Evolutionary conservation across 768 basidiomycete species (phyloP).

Genomic region (Pleurotus pulmonarius): DNA sequence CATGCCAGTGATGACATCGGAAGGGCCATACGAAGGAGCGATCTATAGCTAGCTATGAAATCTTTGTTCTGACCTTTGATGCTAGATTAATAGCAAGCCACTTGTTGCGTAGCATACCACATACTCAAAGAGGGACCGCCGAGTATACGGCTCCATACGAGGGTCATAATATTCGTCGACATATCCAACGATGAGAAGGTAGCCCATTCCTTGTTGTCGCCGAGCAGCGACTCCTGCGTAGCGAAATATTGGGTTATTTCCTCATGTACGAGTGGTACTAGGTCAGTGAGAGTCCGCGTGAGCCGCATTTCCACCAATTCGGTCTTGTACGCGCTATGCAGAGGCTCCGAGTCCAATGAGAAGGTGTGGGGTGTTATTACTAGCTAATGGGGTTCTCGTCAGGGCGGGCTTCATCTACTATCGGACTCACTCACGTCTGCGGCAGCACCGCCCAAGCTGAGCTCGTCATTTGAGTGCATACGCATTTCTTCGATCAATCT

Average conservation of each 20-base stretch:
- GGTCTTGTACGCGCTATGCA: neutral
- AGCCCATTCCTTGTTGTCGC: constrained; percentile 17
- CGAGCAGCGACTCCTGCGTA: neutral
- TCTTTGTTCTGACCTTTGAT: too few relatives aligned
- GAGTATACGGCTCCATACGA: constrained; percentile 22
- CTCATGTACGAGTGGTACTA: constrained; percentile 1
- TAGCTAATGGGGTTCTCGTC: neutral
- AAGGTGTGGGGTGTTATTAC: constrained; percentile 6
- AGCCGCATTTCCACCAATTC: neutral
- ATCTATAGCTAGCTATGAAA: too few relatives aligned
- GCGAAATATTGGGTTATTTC: constrained; percentile 5
- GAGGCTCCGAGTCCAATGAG: neutral
- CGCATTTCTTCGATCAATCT: constrained; percentile 19
- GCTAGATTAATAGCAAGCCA: too few relatives aligned
- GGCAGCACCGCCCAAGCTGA: constrained; percentile 9
- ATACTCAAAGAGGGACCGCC: constrained; percentile 24
- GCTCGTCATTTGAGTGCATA: constrained; percentile 11
- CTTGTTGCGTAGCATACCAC: neutral
- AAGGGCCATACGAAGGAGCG: too few relatives aligned
- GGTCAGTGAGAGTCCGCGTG: neutral
- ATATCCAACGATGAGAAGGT: constrained; percentile 9
- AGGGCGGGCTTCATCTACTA: too few relatives aligned
- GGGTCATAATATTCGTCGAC: constrained; percentile 15
- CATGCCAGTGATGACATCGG: too few relatives aligned
- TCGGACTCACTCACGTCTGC: constrained; percentile 9